Evolutionary conservation across 2,329 filamentous ascomycete species (phyloP).

Genomic region (Sordariomycetes sp.): DNA sequence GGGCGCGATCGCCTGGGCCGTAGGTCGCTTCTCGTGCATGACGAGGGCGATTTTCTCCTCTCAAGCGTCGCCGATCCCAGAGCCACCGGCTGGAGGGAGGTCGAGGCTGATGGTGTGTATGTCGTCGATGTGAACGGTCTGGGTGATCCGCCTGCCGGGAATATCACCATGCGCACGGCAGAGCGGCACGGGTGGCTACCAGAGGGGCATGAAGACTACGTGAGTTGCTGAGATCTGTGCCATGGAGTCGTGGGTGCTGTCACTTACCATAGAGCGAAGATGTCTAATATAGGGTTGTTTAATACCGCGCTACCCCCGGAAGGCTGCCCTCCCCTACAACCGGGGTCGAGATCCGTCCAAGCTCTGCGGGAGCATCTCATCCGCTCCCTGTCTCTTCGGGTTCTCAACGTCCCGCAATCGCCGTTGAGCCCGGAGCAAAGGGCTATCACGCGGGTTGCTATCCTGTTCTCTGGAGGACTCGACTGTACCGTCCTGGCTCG

Average conservation of each 20-base stretch:
- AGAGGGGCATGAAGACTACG: conserved; percentile 21
- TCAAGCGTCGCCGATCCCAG: conserved; percentile 58
- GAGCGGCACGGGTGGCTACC: conserved; percentile 6
- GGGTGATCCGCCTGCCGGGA: conserved; percentile 4
- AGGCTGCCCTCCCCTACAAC: conserved; percentile 14
- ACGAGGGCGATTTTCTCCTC: conserved; percentile 39
- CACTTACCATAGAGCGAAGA: conserved; percentile 19
- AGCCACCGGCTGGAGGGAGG: conserved; percentile 57
- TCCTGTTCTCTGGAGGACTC: conserved; percentile 89
- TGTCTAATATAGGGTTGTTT: conserved; percentile 43
- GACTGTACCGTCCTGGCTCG: conserved; percentile 86
- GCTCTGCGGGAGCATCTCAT: conserved; percentile 42
- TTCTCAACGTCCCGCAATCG: conserved; percentile 54
- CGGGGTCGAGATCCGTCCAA: conserved; percentile 34
- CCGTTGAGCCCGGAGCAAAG: conserved; percentile 21
- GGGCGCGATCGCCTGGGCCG: conserved; percentile 81
- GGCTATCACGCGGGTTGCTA: conserved; percentile 43
- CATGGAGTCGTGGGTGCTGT: background rate
- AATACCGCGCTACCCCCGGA: conserved; percentile 30
- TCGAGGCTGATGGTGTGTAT: conserved; percentile 77
- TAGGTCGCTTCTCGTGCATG: conserved; percentile 62
- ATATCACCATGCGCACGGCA: background rate
- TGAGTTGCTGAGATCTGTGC: conserved; percentile 22
- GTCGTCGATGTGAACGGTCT: conserved; percentile 41
- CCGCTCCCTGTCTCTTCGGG: conserved; percentile 45